These are phyloP conservation scores for Penicillium riverlandense DNA, from an alignment of 495 filamentous ascomycete species.

Conservation along the genomic window DNA sequence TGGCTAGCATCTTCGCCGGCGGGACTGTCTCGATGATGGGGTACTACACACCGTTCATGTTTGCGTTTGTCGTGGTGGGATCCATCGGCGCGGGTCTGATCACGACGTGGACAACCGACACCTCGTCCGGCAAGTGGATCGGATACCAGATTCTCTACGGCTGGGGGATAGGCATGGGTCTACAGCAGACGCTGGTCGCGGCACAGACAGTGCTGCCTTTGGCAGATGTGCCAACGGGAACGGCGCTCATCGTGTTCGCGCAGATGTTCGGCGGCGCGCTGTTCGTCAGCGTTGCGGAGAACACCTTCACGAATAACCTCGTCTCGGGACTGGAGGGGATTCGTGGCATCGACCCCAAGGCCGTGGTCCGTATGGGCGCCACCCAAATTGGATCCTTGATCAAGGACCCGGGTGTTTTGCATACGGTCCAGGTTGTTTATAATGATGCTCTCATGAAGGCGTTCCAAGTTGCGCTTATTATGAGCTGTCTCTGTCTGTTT, in stretches of 20 bases:
- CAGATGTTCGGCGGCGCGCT: conserved; percentile 67
- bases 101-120: conserved; percentile 52
- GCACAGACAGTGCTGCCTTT: conserved; percentile 57
- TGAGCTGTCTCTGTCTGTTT: conserved; percentile 53
- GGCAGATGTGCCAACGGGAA: conserved; percentile 61
- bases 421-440: conserved; percentile 58
- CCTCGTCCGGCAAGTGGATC: conserved; percentile 55
- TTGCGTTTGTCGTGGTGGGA: conserved; percentile 48
- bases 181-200: conserved; percentile 63
- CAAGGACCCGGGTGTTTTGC: conserved; percentile 30
- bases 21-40: conserved; percentile 52
- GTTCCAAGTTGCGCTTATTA: conserved; percentile 63
- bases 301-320: conserved; percentile 68
- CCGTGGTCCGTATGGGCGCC: conserved; percentile 56
- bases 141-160: conserved; percentile 71
- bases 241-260: conserved; percentile 58
- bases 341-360: conserved; percentile 40
- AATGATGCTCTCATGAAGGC: conserved; percentile 59
- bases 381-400: conserved; percentile 54
- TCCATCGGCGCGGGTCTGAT: conserved; percentile 66
- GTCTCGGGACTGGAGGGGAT: conserved; percentile 46
- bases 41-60: conserved; percentile 73
- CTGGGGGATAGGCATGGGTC: conserved; percentile 58
- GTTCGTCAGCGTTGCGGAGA: conserved; percentile 70
- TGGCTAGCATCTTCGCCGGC: conserved; percentile 56